A percentile compares a stretch with the other conserved stretches of the same genome.
Evolutionary conservation across 2,329 filamentous ascomycete genomes (phyloP).

Genomic region (Neonectria neomacrospora): DNA sequence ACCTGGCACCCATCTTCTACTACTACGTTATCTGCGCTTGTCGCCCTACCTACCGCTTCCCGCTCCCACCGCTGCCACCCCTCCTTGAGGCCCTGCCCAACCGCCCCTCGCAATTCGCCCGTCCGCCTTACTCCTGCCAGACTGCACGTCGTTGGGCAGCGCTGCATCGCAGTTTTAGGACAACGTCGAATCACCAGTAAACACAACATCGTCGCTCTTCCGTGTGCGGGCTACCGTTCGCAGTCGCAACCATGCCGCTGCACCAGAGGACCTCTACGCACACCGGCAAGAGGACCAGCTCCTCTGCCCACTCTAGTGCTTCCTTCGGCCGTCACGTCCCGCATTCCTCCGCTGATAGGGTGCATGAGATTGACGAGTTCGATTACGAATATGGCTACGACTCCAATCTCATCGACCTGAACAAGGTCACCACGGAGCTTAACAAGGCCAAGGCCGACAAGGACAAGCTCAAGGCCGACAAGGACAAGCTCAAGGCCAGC

Average conservation of each 20-base stretch:
- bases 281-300: conserved; percentile 41
- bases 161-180: conserved; percentile 44
- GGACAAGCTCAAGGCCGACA: conserved; percentile 45
- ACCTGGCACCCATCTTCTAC: neutral
- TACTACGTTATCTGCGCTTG: conserved; percentile 21
- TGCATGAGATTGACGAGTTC: conserved; percentile 35
- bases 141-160: conserved; percentile 46
- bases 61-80: conserved; percentile 34
- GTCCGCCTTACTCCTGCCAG: conserved; percentile 42
- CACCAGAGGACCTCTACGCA: conserved; percentile 44
- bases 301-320: conserved; percentile 38
- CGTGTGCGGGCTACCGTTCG: conserved; percentile 35
- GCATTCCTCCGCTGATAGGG: conserved; percentile 30
- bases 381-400: conserved; percentile 43
- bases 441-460: conserved; percentile 45
- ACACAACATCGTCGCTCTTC: conserved; percentile 34
- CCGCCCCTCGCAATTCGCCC: conserved; percentile 38
- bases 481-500: conserved; percentile 43
- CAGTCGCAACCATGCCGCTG: conserved; percentile 44
- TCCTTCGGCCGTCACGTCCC: conserved; percentile 31
- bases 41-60: conserved; percentile 37
- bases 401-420: conserved; percentile 41
- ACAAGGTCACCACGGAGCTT: conserved; percentile 44
- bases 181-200: conserved; percentile 36
- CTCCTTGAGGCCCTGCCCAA: conserved; percentile 30